These are phyloP conservation scores for Lentinus polychrous DNA, from an alignment of 1,284 basidiomycete species.

Conservation along the genomic window DNA sequence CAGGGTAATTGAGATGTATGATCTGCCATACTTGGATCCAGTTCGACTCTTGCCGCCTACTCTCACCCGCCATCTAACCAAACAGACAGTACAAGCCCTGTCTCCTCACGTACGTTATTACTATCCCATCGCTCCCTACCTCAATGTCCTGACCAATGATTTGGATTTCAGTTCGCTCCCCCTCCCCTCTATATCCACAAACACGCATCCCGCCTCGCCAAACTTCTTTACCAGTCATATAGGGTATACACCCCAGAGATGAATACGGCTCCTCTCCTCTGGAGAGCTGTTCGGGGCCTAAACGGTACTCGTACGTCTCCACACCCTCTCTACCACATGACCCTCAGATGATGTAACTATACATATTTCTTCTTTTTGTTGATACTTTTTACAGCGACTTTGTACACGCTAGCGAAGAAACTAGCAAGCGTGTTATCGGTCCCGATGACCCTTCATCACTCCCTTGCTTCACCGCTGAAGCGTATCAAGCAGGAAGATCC, in stretches of 20 bases:
- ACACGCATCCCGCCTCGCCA: slow-evolving; percentile 58
- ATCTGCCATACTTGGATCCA: slow-evolving; percentile 80
- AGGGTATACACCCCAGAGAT: slow-evolving; percentile 69
- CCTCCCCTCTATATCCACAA: slow-evolving; percentile 48
- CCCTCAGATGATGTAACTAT: background rate
- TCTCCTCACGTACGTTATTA: slow-evolving; percentile 56
- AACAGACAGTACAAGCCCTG: slow-evolving; percentile 56
- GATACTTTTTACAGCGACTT: too few species aligned
- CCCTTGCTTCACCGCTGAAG: slow-evolving; percentile 38
- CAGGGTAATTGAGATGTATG: slow-evolving; percentile 67
- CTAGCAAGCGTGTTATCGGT: slow-evolving; percentile 52
- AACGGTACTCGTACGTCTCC: slow-evolving; percentile 68
- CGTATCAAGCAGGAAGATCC: slow-evolving; percentile 33
- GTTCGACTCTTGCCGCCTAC: slow-evolving; percentile 55
- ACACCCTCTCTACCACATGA: background rate
- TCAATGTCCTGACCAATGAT: background rate
- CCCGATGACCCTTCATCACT: slow-evolving; percentile 52
- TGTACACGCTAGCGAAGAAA: slow-evolving; percentile 59
- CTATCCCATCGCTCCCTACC: background rate
- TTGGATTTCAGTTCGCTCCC: slow-evolving; percentile 52
- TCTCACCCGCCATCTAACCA: slow-evolving; percentile 66
- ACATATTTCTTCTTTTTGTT: too few species aligned
- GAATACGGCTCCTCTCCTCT: slow-evolving; percentile 76
- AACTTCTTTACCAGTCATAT: slow-evolving; percentile 43
- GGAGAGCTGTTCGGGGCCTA: slow-evolving; percentile 67